Conservation (phyloP, 257 asterid genomes). For the Capsicum pubescens region DNA sequence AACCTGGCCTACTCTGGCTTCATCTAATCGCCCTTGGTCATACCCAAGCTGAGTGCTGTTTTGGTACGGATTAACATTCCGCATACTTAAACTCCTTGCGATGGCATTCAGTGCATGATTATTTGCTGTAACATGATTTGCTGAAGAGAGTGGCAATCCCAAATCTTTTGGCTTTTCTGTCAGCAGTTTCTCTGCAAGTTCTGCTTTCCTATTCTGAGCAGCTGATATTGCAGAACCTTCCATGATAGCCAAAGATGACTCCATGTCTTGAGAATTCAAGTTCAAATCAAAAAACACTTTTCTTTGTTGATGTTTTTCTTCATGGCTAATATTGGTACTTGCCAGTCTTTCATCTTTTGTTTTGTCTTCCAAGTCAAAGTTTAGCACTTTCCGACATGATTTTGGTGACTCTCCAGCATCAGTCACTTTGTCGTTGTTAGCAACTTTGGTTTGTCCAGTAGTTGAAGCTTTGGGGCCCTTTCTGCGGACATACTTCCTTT, state of each 20-base stretch:
- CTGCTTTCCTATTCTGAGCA: conserved; percentile 34
- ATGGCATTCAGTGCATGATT: conserved; percentile 63
- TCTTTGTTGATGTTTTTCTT: conserved; percentile 39
- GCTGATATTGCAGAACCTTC: conserved; percentile 37
- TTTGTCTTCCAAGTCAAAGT: conserved; percentile 55
- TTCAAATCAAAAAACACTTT: conserved; percentile 49
- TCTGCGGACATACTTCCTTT: conserved; percentile 65
- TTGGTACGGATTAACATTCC: conserved; percentile 44
- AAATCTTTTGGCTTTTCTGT: conserved; percentile 40
- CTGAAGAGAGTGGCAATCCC: conserved; percentile 36
- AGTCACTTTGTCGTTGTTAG: conserved; percentile 41
- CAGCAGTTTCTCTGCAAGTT: conserved; percentile 38
- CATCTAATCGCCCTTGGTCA: conserved; percentile 42
- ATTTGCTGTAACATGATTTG: conserved; percentile 39
- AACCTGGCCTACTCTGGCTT: conserved; percentile 40
- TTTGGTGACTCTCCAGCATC: conserved; percentile 43
- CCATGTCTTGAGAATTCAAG: conserved; percentile 45
- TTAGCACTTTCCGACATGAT: conserved; percentile 65
- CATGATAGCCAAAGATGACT: conserved; percentile 37
- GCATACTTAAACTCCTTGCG: conserved; percentile 58
- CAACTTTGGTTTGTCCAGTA: conserved; percentile 39
- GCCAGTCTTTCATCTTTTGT: conserved; percentile 44
- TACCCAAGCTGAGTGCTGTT: conserved; percentile 33
- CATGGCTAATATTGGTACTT: conserved; percentile 36
- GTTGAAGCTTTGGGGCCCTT: conserved; percentile 46